Conservation (phyloP, 2,329 filamentous ascomycete genomes). For the Exophiala sp. region DNA sequence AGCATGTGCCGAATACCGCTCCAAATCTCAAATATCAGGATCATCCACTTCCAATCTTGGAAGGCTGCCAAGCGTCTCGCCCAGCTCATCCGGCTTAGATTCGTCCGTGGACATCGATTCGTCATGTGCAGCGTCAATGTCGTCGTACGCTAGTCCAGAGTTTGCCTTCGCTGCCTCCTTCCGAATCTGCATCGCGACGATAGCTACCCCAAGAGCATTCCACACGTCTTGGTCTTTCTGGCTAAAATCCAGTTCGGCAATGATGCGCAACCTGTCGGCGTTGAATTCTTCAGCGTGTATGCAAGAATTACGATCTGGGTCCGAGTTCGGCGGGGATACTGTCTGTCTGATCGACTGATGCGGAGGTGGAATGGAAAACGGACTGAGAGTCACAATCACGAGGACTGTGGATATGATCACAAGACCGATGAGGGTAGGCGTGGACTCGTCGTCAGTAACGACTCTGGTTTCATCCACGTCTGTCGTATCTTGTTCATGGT, state of each 20-base stretch:
- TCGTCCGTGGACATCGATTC: slow-evolving; percentile 9
- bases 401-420: slow-evolving; percentile 50
- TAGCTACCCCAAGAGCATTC: slow-evolving; percentile 54
- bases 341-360: slow-evolving; percentile 17
- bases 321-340: slow-evolving; percentile 1
- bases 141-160: slow-evolving; percentile 2
- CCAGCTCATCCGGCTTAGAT: slow-evolving; percentile 11
- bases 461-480: slow-evolving; percentile 14
- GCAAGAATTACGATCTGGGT: background rate
- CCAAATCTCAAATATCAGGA: slow-evolving; percentile 14
- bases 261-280: slow-evolving; percentile 33
- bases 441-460: slow-evolving; percentile 23
- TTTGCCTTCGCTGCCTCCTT: slow-evolving; percentile 31
- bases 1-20: too few species aligned
- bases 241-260: slow-evolving; percentile 51
- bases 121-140: slow-evolving; percentile 6
- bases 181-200: slow-evolving; percentile 50
- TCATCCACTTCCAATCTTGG: slow-evolving; percentile 12
- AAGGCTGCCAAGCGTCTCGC: slow-evolving; percentile 7
- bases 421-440: slow-evolving; percentile 51
- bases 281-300: background rate
- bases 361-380: background rate
- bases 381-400: slow-evolving; percentile 46
- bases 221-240: slow-evolving; percentile 53
- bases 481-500: background rate